Conservation (phyloP, 1,139 yeast genomes). For the Kodamaea suecica region DNA sequence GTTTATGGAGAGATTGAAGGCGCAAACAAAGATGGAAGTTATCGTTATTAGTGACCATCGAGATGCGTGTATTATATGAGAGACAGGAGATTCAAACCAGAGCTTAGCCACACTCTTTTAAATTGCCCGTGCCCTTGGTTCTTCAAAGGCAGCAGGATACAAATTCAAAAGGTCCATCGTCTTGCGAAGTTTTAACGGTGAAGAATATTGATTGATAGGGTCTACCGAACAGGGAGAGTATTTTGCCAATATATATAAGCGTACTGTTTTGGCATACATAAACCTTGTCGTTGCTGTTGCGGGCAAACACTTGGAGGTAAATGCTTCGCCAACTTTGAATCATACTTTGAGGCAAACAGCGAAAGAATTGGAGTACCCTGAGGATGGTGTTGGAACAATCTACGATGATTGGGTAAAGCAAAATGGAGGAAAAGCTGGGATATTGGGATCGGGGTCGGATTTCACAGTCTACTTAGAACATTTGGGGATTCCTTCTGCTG, state of each 20-base stretch:
- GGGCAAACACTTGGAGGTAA: slow-evolving; percentile 32
- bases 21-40: slow-evolving; percentile 38
- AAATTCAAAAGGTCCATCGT: slow-evolving; percentile 41
- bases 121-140: slow-evolving; percentile 44
- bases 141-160: slow-evolving; percentile 41
- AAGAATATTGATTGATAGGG: slow-evolving; percentile 47
- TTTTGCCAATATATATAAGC: slow-evolving; percentile 32
- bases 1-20: slow-evolving; percentile 48
- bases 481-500: slow-evolving; percentile 45
- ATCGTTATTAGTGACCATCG: slow-evolving; percentile 47
- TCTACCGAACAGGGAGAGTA: slow-evolving; percentile 48
- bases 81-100: slow-evolving; percentile 49
- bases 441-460: slow-evolving; percentile 47
- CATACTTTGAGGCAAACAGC: slow-evolving; percentile 32
- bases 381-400: slow-evolving; percentile 38
- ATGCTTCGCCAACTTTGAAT: slow-evolving; percentile 40
- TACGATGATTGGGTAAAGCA: slow-evolving; percentile 55
- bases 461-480: slow-evolving; percentile 48
- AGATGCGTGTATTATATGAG: slow-evolving; percentile 55
- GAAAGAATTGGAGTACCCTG: slow-evolving; percentile 46
- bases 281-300: slow-evolving; percentile 41
- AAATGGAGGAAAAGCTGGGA: slow-evolving; percentile 31
- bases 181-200: slow-evolving; percentile 45
- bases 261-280: slow-evolving; percentile 43
- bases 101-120: slow-evolving; percentile 44